Evolutionary conservation across 2,329 filamentous ascomycete genomes (phyloP).

Genomic region (Aspergillus sojae): DNA sequence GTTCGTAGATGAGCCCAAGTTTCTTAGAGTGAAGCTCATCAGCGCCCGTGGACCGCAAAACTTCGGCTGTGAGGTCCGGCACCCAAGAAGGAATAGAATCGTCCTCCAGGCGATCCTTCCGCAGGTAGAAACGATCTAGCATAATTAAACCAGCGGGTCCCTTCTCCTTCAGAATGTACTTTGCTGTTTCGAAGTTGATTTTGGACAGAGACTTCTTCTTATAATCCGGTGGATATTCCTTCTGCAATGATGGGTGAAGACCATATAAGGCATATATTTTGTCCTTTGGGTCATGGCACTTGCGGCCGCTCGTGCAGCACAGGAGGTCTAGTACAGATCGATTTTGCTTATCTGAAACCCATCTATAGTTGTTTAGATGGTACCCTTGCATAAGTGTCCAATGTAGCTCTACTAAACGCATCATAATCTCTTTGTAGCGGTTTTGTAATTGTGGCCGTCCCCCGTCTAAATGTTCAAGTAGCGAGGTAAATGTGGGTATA

Average conservation of each 20-base stretch:
- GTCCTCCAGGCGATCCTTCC: background rate
- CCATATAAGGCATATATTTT: constrained; percentile 10
- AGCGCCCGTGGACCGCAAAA: no score
- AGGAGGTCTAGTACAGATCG: background rate
- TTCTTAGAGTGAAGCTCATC: no score
- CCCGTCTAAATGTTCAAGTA: no score
- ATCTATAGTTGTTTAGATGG: no score
- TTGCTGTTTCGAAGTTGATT: constrained; percentile 1
- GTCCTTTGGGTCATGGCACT: constrained; percentile 9
- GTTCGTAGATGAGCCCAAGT: no score
- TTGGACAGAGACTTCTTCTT: constrained; percentile 4
- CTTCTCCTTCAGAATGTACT: constrained; percentile 1
- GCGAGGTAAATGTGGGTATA: no score
- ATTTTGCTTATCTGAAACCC: no score
- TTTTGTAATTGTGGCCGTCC: no score
- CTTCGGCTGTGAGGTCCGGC: constrained; percentile 4
- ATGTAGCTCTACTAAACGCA: no score
- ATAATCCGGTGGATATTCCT: constrained; percentile 12
- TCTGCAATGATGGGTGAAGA: background rate
- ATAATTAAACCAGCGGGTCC: background rate
- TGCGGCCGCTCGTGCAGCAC: constrained; percentile 1
- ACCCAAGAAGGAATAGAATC: constrained; percentile 8
- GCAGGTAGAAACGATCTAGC: constrained; percentile 1
- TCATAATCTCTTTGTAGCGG: no score
- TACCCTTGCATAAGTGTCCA: no score